Conservation (phyloP, 371 early-diverging fungal species). For the Mucor velutinosus region DNA sequence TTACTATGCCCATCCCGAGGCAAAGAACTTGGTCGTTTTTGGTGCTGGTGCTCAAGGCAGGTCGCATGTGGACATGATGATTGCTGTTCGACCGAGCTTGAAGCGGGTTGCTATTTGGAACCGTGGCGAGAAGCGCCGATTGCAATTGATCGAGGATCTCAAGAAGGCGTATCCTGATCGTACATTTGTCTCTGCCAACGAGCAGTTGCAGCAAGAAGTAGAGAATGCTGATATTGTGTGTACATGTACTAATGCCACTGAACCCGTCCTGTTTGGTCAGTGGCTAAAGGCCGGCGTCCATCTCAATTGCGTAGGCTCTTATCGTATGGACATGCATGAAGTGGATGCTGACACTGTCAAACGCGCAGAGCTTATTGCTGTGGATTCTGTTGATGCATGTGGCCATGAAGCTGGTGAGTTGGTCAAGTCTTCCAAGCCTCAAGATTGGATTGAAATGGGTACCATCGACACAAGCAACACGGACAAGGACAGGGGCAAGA, state of each 20-base stretch:
- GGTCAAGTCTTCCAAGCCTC: conserved; percentile 45
- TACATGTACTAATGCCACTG: conserved; percentile 59
- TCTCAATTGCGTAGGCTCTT: conserved; percentile 65
- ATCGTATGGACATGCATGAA: conserved; percentile 62
- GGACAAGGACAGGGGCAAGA: conserved; percentile 20
- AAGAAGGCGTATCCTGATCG: conserved; percentile 28
- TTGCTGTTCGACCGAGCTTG: conserved; percentile 49
- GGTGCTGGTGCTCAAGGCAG: conserved; percentile 66
- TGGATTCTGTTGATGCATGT: conserved; percentile 57
- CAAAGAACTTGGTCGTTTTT: conserved; percentile 54
- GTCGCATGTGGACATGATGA: conserved; percentile 60
- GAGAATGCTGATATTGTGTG: conserved; percentile 59
- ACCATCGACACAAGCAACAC: conserved; percentile 28
- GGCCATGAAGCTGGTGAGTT: conserved; percentile 61
- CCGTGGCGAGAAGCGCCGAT: conserved; percentile 48
- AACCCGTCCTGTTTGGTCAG: conserved; percentile 52
- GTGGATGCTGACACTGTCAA: conserved; percentile 53
- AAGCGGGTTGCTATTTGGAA: conserved; percentile 54
- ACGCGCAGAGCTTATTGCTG: conserved; percentile 43
- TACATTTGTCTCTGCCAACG: conserved; percentile 33
- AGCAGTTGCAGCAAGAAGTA: conserved; percentile 41
- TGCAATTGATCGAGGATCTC: conserved; percentile 39
- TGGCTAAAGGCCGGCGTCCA: conserved; percentile 59
- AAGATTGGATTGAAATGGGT: conserved; percentile 52
- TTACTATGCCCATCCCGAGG: conserved; percentile 34